Percentiles rank a stretch among this genome's conserved stretches.
Evolutionary conservation across 257 asterid species (phyloP).

Genomic region (Striga asiatica): DNA sequence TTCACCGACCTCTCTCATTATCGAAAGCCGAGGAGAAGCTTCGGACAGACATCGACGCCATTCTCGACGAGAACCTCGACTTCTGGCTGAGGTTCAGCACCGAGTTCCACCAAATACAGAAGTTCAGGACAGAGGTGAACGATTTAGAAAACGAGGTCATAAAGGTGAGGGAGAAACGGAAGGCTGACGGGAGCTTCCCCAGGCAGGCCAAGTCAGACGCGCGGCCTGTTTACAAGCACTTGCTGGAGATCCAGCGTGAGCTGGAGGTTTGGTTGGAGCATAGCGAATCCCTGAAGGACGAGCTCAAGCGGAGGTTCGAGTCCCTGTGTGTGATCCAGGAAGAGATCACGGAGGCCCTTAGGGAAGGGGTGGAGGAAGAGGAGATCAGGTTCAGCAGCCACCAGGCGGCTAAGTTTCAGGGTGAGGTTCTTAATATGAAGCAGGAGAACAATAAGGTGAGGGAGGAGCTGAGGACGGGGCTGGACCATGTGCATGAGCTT

Average conservation of each 20-base stretch:
- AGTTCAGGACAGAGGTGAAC: slow-evolving; percentile 39
- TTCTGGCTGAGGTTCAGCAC: slow-evolving; percentile 68
- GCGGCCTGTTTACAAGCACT: slow-evolving; percentile 43
- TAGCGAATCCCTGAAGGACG: slow-evolving; percentile 33
- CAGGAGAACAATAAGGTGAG: slow-evolving; percentile 47
- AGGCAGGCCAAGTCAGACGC: slow-evolving; percentile 32
- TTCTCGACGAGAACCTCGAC: slow-evolving; percentile 41
- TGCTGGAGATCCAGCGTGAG: slow-evolving; percentile 38
- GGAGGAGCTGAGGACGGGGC: slow-evolving; percentile 37
- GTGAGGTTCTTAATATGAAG: slow-evolving; percentile 51
- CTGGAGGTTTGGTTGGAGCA: slow-evolving; percentile 35
- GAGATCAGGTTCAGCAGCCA: slow-evolving; percentile 42
- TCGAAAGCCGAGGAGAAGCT: slow-evolving; percentile 40
- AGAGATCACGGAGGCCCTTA: slow-evolving; percentile 33
- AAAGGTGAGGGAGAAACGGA: slow-evolving; percentile 24
- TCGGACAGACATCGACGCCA: slow-evolving; percentile 32
- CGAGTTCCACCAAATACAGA: slow-evolving; percentile 37
- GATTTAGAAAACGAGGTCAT: slow-evolving; percentile 36
- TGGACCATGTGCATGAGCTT: slow-evolving; percentile 29
- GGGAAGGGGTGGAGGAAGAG: slow-evolving; percentile 37
- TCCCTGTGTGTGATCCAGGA: slow-evolving; percentile 38
- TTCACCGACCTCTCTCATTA: slow-evolving; percentile 18
- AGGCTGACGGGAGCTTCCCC: slow-evolving; percentile 16
- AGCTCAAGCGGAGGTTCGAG: slow-evolving; percentile 26
- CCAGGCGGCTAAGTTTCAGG: slow-evolving; percentile 60